Evolutionary conservation across 2,329 filamentous ascomycete species (phyloP).

Genomic region (Nannizziopsis barbatae): DNA sequence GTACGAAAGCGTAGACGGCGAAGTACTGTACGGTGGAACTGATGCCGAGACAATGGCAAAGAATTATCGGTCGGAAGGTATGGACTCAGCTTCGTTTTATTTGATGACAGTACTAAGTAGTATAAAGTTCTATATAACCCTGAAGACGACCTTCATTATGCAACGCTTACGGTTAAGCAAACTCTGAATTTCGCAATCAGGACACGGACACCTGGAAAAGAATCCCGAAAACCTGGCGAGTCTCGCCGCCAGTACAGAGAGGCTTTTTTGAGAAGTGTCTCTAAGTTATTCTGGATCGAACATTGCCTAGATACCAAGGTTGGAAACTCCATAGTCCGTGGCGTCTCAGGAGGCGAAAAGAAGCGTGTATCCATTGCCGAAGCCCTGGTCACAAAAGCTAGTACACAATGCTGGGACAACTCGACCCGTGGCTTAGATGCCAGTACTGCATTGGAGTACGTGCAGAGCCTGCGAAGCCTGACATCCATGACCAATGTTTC

Average conservation of each 20-base stretch:
- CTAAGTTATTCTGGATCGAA: constrained; percentile 60
- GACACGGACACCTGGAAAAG: constrained; percentile 54
- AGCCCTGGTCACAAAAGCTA: constrained; percentile 56
- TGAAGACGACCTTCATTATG: constrained; percentile 66
- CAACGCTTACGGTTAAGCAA: constrained; percentile 63
- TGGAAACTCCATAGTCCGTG: constrained; percentile 62
- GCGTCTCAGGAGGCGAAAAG: constrained; percentile 58
- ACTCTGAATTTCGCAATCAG: constrained; percentile 63
- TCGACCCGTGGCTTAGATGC: constrained; percentile 63
- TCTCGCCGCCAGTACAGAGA: constrained; percentile 48
- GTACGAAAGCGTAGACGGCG: constrained; percentile 49
- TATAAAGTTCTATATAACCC: constrained; percentile 58
- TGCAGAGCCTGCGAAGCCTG: constrained; percentile 52
- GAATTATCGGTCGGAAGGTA: constrained; percentile 37
- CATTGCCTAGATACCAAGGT: constrained; percentile 64
- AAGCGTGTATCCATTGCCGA: constrained; percentile 78
- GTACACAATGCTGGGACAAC: constrained; percentile 65
- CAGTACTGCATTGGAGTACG: constrained; percentile 62
- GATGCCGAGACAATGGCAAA: constrained; percentile 42
- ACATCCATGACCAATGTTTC: constrained; percentile 54
- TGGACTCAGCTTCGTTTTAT: not conserved
- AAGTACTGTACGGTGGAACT: constrained; percentile 46
- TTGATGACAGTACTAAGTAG: constrained; percentile 14
- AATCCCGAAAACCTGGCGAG: constrained; percentile 50
- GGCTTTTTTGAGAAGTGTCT: constrained; percentile 55